Conservation (phyloP, 176 grass and related monocot species). For the Triticum turgidum region DNA sequence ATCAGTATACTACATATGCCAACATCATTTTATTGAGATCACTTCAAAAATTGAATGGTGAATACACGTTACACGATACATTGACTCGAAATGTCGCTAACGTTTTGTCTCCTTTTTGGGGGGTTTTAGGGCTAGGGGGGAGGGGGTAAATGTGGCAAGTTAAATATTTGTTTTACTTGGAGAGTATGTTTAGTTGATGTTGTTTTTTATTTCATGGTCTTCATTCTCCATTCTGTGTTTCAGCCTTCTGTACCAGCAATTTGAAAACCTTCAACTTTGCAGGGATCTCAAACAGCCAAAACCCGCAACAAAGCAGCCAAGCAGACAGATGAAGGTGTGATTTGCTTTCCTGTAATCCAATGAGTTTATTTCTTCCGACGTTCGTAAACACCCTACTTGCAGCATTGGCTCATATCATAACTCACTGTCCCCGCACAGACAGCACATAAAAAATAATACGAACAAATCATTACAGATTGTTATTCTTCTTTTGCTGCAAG, state of each 20-base stretch:
- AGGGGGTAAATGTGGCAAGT: not conserved
- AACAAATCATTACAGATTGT: not conserved
- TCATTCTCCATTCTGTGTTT: not conserved
- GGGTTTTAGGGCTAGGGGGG: not conserved
- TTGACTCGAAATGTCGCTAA: not conserved
- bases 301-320: not conserved
- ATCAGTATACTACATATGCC: not conserved
- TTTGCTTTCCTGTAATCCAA: conserved; percentile 14
- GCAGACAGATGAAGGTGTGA: conserved; percentile 32
- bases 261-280: conserved; percentile 29
- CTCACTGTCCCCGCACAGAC: not conserved
- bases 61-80: conserved; percentile 1
- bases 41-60: not conserved
- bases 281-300: conserved; percentile 31
- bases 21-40: not conserved
- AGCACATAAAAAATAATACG: not conserved
- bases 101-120: not conserved
- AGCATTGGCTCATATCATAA: not conserved
- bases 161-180: not conserved
- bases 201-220: not conserved
- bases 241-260: not conserved
- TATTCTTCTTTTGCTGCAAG: conserved; percentile 23
- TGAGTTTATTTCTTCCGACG: not conserved
- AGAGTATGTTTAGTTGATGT: not conserved
- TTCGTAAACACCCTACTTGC: not conserved